Evolutionary conservation across 495 filamentous ascomycete genomes (phyloP), one percentile per base, ranked within the genome.

Genomic region (Sabuloglossum arenarium): DNA sequence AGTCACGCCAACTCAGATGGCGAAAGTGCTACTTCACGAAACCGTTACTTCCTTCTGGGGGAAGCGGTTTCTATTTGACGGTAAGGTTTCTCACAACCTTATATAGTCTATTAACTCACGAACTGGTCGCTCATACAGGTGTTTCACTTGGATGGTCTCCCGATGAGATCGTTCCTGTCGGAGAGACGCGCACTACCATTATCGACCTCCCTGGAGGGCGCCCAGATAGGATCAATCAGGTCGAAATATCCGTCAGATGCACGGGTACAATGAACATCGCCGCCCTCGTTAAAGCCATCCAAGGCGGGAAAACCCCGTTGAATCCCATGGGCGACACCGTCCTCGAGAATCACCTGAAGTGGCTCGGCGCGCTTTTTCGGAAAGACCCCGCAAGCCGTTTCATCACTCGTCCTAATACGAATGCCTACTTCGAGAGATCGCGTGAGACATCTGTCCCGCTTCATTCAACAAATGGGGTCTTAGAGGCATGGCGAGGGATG

Each of bases 121-220:
- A 19, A 2, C 49, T 39, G 32, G 32, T 39, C 1, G 16, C 1
- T 53, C n/a, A 19, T 21, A 23, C 19, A 57, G 55, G 55, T 24
- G 56, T 58, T 19, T 30, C 28, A 37, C 46, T 58, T 6, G 56
- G 56, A 5, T 58, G 45, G 45, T 58, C 56, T 31, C 43, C 56
- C 3, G 49, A 58, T 12, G 29, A 28, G 16, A 53, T 58, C 8
- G 30, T 58, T n/a, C 24, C 6, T 9, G 25, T 34, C 10, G 47
- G 28, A 29, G 29, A 53, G 30, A 46, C 11, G 29, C 24, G 25
- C 8, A 32, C 30, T 11, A n/a, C 21, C 0, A 37, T 42, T 8
- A 53, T 58, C 12, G 56, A 58, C 19, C 56, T 58, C 56, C 56
- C 56, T 27, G 55, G 55, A 16, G 25, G 21, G 3, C 46, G 11